Evolutionary conservation across 495 filamentous ascomycete genomes (phyloP), one percentile per base, ranked within the genome.

Genomic region (Annulohypoxylon maeteangense): DNA sequence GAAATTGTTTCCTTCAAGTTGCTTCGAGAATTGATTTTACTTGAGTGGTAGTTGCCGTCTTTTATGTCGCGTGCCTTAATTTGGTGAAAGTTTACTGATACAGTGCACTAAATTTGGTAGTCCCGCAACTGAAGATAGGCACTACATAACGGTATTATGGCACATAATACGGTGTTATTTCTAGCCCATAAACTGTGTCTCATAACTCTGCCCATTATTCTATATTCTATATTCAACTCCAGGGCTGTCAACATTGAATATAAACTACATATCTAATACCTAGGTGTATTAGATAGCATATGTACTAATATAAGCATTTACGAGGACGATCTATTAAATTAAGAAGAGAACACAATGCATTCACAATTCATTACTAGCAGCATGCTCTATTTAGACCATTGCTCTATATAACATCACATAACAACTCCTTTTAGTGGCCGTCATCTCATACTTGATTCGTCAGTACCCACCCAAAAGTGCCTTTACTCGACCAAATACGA

Each of bases 401-500:
- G 38, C 55, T 70, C 61, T 70, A 65, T 60, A 58, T 65, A 65
- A 54, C 67, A 65, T 55, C 32, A 4, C 51, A 11, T 48, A 32
- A 55, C 55, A 55, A 61, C 44, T 51, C 56, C 62, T 54, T 66
- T 66, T 62, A 44, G 32, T 25, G 25, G 57, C 42, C 58, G 25
- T 71, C 53, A 25, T 32, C 27, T 22, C 38, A 62, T 68, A 40
- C 27, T 29, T 25, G 36, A 40, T 20, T 55, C 51, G 61, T 67
- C 34, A 61, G 14, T 20, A 62, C 63, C 56, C 16, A 34, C 34
- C 53, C 50, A 29, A 36, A 23, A 48, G 51, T 22, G 55, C 36
- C 27, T 70, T 82, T 88, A 95, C 80, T 93, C 90, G 76, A 98
- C 93, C 59, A 90, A 66, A 81, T 92, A 97, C 32, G 86, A 88